Evolutionary conservation across 192 early-diverging fungal species (phyloP).

Genomic region (Coemansia sp.): DNA sequence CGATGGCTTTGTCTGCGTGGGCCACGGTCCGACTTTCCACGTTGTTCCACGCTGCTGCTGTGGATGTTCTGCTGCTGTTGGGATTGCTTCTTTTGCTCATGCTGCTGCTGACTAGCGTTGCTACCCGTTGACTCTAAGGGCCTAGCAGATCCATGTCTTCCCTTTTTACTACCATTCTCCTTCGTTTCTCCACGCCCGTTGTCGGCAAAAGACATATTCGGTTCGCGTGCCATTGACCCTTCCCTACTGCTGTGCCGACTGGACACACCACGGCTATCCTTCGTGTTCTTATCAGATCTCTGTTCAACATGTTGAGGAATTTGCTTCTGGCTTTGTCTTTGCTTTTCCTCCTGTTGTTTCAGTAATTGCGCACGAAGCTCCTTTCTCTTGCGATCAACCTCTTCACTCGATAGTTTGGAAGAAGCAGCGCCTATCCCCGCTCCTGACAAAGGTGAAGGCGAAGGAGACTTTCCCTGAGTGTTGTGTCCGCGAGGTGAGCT

Average conservation of each 20-base stretch:
- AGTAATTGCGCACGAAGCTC: constrained; percentile 47
- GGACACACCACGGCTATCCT: constrained; percentile 8
- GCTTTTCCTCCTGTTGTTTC: constrained; percentile 50
- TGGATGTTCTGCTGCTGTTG: constrained; percentile 4
- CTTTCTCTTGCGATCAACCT: constrained; percentile 33
- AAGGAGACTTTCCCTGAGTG: not conserved
- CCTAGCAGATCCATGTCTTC: constrained; percentile 3
- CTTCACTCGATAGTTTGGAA: constrained; percentile 27
- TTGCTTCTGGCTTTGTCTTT: constrained; percentile 15
- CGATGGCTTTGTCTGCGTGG: not conserved
- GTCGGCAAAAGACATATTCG: not conserved
- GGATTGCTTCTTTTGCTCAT: constrained; percentile 7
- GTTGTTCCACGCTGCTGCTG: not conserved
- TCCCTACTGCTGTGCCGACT: constrained; percentile 21
- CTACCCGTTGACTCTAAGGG: not conserved
- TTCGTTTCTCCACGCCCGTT: not conserved
- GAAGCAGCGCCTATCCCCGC: not conserved
- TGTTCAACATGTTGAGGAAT: not conserved
- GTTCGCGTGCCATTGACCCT: not conserved
- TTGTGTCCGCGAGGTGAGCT: not conserved
- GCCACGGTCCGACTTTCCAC: not conserved
- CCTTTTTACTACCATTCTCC: not conserved
- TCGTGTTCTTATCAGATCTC: constrained; percentile 1
- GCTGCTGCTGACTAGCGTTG: constrained; percentile 8
- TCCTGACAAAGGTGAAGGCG: not conserved